Base-by-base conservation (phyloP, 2,329 filamentous ascomycete genomes). In the Botrytis galanthina region DNA sequence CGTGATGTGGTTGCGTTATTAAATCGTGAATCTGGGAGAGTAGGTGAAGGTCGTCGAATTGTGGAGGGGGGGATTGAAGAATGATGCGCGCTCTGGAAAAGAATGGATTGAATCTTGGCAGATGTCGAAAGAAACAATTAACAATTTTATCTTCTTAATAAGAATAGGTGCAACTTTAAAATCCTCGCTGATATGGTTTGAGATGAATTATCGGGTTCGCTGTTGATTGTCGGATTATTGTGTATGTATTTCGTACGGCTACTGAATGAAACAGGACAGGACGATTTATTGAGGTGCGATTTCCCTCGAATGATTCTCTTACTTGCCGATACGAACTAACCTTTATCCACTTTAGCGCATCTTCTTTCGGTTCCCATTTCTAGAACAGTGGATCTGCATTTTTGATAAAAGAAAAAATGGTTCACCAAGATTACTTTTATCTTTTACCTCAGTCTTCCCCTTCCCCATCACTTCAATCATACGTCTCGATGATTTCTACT, bases 291-390 rank as follows among this genome's bases (percentile, higher is more conserved):
- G 64, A 64, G 70, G 62, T 72, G 59, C 37, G 60, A 66, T 69
- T 73, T 73, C 71, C 71, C 51, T 73, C 71, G 71, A 73, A 69
- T 39, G 51, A 73, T 73, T 72, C 64, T 68, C 48, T 29, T 68
- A 59, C 46, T 67, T 69, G 42, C 71, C 71, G 63, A 69, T 48
- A 7, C 26, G 42, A 48, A 54, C 48, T 67, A 72, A n/a, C 35
- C 66, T 42, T 3, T 69, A 69, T 69, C 48, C n/a, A 69, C 48
- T 69, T 69, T 69, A 69, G 66, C 66, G 66, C 14, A 42, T 16
- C 37, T 68, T 14, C 51, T 29, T 39, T 42, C n/a, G 39, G 61
- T 64, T 46, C 39, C 61, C 39, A 64, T 44, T 44, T 63, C 61
- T 44, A 63, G 61, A 63, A 64, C n/a, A 29, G 39, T 46, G 61